Evolutionary conservation across 2,329 filamentous ascomycete species (phyloP).

Genomic region (Fusarium acutatum): DNA sequence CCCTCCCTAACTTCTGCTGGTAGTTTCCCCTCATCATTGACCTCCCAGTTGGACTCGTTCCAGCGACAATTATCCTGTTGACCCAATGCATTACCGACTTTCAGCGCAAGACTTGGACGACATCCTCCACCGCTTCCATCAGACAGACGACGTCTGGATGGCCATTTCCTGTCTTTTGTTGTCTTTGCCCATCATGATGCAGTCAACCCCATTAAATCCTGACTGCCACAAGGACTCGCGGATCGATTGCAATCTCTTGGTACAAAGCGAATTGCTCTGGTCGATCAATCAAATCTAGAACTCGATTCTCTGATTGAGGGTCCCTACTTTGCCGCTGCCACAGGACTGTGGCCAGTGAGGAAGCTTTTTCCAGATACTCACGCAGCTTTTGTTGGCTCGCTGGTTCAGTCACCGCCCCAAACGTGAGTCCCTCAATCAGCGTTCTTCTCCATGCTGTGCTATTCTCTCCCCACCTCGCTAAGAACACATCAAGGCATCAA

Average conservation of each 20-base stretch:
- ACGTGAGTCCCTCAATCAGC: neutral
- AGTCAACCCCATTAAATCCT: neutral
- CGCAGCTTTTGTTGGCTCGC: neutral
- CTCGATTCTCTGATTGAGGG: neutral
- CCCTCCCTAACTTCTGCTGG: neutral
- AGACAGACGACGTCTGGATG: neutral
- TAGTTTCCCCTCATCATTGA: neutral
- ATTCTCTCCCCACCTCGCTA: rapidly evolving
- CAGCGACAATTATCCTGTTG: neutral
- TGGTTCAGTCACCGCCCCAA: neutral
- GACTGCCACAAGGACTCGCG: rapidly evolving
- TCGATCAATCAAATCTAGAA: neutral
- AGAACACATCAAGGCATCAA: neutral
- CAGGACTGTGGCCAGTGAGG: neutral
- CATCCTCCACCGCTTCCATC: neutral
- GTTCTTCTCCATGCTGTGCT: neutral
- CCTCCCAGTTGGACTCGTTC: neutral
- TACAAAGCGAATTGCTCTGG: neutral
- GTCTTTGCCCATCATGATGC: neutral
- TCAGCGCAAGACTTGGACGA: rapidly evolving
- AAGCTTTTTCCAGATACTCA: neutral
- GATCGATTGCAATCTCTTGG: neutral
- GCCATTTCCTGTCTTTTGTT: neutral
- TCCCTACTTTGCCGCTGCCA: neutral
- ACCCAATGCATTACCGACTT: neutral